Conservation (phyloP, 257 asterid species). For the Leptodermis oblonga region DNA sequence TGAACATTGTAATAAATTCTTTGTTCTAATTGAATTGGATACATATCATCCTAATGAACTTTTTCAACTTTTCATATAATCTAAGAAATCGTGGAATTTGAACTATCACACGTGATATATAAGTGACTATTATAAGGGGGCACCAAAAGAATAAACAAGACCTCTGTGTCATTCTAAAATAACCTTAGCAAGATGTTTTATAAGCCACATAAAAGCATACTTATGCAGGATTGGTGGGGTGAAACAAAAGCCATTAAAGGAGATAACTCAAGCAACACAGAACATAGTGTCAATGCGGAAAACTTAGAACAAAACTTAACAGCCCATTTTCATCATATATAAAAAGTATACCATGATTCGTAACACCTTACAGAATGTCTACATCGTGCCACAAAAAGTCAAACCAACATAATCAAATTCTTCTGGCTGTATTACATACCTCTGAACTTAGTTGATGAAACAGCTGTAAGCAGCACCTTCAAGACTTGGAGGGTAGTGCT, state of each 20-base stretch:
- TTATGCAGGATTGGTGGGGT: background rate
- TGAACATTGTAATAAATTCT: too few species aligned
- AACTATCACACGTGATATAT: background rate
- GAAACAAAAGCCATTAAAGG: background rate
- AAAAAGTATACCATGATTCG: background rate
- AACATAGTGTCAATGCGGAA: background rate
- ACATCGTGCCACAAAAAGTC: background rate
- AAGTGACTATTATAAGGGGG: background rate
- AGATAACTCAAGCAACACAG: background rate
- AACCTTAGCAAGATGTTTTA: background rate
- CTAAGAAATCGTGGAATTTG: background rate
- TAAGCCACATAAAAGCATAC: background rate
- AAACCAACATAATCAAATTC: constrained; percentile 1
- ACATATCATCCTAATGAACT: too few species aligned
- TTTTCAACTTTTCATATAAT: background rate
- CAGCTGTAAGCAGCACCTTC: constrained; percentile 96
- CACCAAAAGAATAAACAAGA: background rate
- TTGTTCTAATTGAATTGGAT: too few species aligned
- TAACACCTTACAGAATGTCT: background rate
- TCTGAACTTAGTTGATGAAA: constrained; percentile 85
- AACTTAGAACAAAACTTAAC: background rate
- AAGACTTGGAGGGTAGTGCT: constrained; percentile 96
- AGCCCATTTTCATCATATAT: background rate
- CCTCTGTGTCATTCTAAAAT: background rate
- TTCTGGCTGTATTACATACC: constrained; percentile 43